phyloP scores from a whole-genome alignment of 179 eudicot genomes.

The Actinidia arguta region DNA sequence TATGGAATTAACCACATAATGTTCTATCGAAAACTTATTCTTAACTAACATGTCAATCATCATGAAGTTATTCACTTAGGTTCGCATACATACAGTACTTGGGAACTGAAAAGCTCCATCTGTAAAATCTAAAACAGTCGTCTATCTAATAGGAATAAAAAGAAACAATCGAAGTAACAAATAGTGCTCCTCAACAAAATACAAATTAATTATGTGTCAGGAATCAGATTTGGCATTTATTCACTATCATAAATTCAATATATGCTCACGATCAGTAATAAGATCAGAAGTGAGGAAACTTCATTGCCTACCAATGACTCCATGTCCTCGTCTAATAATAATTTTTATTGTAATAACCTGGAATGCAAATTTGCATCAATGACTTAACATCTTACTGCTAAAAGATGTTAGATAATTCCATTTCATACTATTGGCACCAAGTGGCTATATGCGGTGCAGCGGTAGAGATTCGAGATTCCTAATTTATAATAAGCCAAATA shows the following conservation, averaged over 20 bases:
- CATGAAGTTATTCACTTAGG: background rate
- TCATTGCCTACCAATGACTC: background rate
- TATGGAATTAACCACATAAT: conserved; percentile 5
- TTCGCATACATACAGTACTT: background rate
- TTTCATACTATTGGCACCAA: background rate
- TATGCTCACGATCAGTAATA: background rate
- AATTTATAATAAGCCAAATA: background rate
- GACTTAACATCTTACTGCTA: background rate
- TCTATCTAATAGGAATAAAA: too few species aligned
- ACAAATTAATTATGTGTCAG: too few species aligned
- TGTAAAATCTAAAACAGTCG: too few species aligned
- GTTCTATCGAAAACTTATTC: background rate
- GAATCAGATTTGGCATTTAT: background rate
- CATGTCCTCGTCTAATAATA: background rate
- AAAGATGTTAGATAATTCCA: too few species aligned
- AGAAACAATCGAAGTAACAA: too few species aligned
- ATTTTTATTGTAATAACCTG: too few species aligned
- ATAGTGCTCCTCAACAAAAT: too few species aligned
- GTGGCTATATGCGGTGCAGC: background rate
- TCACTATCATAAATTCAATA: background rate
- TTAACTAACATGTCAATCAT: background rate
- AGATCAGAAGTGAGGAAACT: background rate
- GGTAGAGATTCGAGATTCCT: background rate
- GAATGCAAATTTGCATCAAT: background rate
- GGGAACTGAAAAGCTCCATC: background rate